These are phyloP conservation scores for Micractinium sp. DNA, from an alignment of 139 green algal genomes.

Conservation along the genomic window DNA sequence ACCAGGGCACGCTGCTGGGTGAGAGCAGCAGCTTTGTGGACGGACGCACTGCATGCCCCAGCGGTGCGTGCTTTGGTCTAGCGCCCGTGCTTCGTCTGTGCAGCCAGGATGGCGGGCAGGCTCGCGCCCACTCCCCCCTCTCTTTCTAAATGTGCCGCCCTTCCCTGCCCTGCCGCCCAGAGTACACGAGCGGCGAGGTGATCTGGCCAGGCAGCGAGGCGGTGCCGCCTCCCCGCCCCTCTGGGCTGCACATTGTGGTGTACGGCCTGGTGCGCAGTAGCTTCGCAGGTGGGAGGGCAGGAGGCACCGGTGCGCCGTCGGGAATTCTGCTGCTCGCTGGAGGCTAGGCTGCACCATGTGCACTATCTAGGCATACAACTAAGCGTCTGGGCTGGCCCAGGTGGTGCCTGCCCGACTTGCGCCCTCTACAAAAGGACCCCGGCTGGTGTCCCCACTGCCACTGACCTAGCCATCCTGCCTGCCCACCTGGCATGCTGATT, in stretches of 20 bases:
- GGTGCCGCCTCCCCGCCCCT: not conserved
- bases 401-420: not conserved
- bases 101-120: too few species aligned
- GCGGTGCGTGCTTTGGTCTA: not conserved
- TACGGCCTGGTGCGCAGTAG: conserved; percentile 47
- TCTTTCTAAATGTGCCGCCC: too few species aligned
- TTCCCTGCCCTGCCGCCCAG: not conserved
- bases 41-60: too few species aligned
- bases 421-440: too few species aligned
- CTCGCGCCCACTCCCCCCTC: not conserved
- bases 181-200: conserved; percentile 11
- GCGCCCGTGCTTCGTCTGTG: too few species aligned
- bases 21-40: too few species aligned
- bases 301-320: too few species aligned
- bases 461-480: not conserved
- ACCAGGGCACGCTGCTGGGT: conserved; percentile 38
- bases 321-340: too few species aligned
- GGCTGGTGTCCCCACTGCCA: too few species aligned
- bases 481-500: too few species aligned
- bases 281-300: conserved; percentile 31
- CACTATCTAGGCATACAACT: not conserved
- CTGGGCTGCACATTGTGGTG: conserved; percentile 51
- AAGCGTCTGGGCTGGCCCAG: not conserved
- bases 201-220: not conserved
- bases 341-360: too few species aligned